Conservation (phyloP, 176 grass and related monocot species). For the Dendrocalamus sinicus region DNA sequence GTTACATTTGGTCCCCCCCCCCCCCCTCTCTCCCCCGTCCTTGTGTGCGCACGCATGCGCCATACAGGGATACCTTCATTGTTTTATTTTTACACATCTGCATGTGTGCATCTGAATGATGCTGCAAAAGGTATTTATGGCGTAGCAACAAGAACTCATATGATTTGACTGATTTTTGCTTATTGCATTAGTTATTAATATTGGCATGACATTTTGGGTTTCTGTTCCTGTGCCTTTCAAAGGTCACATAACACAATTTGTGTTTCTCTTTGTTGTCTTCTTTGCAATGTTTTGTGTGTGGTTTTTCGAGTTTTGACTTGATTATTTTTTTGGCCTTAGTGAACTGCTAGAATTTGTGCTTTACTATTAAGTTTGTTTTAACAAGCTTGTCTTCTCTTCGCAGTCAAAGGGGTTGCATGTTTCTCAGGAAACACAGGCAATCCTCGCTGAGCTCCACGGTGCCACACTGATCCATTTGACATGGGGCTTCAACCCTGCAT, state of each 20-base stretch:
- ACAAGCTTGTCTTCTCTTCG: constrained; percentile 14
- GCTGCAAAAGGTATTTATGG: neutral
- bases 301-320: neutral
- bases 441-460: neutral
- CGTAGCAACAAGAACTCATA: neutral
- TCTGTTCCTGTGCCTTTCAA: neutral
- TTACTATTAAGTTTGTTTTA: neutral
- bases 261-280: neutral
- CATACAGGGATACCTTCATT: neutral
- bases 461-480: neutral
- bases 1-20: neutral
- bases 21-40: neutral
- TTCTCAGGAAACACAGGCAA: neutral
- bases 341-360: neutral
- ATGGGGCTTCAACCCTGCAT: neutral
- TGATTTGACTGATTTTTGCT: neutral
- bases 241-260: neutral
- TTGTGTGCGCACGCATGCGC: too few species aligned
- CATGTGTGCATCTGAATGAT: neutral
- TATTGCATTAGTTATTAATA: neutral
- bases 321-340: neutral
- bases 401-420: neutral
- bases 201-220: neutral
- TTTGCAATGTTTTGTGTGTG: neutral
- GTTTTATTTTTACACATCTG: neutral